Percentiles rank a stretch among this genome's conserved stretches.
Evolutionary conservation across 768 basidiomycete species (phyloP).

Genomic region (Pulveroboletus ravenelii): DNA sequence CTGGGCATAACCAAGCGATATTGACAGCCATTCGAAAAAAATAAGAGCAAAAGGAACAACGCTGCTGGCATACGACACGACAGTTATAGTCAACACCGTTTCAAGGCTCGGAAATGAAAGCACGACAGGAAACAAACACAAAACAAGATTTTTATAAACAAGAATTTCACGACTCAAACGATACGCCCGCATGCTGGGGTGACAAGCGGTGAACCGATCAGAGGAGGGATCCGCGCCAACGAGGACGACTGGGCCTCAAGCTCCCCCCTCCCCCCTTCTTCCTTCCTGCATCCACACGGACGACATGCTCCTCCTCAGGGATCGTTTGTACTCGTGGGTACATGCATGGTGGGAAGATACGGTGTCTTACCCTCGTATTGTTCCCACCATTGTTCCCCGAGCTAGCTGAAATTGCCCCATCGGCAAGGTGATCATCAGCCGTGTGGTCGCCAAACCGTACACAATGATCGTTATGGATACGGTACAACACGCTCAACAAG

Average conservation of each 20-base stretch:
- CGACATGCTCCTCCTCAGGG: constrained; percentile 10
- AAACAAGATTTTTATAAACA: constrained; percentile 3
- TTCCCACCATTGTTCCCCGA: constrained; percentile 8
- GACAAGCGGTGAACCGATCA: constrained; percentile 18
- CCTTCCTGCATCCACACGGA: constrained; percentile 11
- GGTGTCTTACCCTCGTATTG: constrained; percentile 17
- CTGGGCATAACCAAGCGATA: no score
- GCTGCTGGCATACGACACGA: no score
- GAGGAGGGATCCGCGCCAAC: constrained; percentile 11
- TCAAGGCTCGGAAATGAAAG: constrained; percentile 23
- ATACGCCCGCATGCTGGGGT: constrained; percentile 1
- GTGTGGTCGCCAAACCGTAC: constrained; percentile 27
- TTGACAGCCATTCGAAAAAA: no score
- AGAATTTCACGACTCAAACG: constrained; percentile 1
- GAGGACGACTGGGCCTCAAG: neutral
- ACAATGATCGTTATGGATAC: constrained; percentile 21
- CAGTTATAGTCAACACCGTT: neutral
- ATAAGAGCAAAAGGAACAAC: no score
- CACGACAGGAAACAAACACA: constrained; percentile 6
- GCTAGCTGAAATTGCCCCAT: constrained; percentile 4
- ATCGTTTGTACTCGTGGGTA: constrained; percentile 9
- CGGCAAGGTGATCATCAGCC: constrained; percentile 1
- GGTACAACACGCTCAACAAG: constrained; percentile 1
- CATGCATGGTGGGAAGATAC: constrained; percentile 18
- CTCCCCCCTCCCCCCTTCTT: neutral